Evolutionary conservation across 139 green algal genomes (phyloP).

Genomic region (Closterium sp.): DNA sequence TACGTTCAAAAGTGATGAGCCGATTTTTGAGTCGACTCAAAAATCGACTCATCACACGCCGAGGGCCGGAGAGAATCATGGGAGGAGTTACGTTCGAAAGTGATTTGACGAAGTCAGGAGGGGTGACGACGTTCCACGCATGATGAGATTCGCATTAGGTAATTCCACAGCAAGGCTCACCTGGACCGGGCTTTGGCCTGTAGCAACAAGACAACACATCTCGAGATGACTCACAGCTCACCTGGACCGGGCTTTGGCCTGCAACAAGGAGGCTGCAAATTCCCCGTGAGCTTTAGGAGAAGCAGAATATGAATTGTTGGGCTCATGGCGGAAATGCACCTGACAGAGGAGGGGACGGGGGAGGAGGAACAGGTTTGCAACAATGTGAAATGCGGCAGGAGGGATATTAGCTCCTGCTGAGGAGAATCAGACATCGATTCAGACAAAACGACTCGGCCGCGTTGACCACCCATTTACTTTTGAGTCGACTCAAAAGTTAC

Average conservation of each 20-base stretch:
- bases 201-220: too few relatives aligned
- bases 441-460: too few relatives aligned
- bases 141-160: neutral
- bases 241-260: conserved; percentile 5
- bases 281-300: neutral
- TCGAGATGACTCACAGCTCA: neutral
- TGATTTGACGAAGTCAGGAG: neutral
- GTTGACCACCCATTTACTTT: too few relatives aligned
- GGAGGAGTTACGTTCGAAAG: too few relatives aligned
- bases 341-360: neutral
- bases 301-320: neutral
- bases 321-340: neutral
- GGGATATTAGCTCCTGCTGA: neutral
- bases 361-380: neutral
- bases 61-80: too few relatives aligned
- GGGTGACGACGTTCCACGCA: neutral
- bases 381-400: neutral
- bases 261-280: neutral
- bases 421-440: too few relatives aligned
- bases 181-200: too few relatives aligned
- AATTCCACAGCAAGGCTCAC: too few relatives aligned
- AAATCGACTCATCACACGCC: too few relatives aligned
- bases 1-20: too few relatives aligned
- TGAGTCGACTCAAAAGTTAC: too few relatives aligned
- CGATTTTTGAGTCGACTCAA: too few relatives aligned